Conservation (phyloP, 345 rosid species). For the Carallia pectinifolia region DNA sequence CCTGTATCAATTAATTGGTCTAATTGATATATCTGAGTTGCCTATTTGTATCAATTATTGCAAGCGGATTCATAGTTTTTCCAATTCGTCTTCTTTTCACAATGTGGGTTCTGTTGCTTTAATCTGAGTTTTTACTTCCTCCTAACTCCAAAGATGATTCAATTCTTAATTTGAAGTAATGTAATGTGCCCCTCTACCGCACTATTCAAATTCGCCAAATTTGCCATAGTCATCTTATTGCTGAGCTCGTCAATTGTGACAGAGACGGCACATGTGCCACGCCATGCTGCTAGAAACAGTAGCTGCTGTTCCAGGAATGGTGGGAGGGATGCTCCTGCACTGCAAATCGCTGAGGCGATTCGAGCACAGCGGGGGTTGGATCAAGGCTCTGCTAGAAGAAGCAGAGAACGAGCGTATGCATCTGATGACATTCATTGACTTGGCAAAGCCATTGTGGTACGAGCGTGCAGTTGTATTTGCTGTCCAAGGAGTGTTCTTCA, state of each 20-base stretch:
- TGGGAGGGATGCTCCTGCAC: constrained; percentile 65
- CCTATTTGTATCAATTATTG: neutral
- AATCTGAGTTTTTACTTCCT: no score
- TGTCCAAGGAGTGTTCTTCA: constrained; percentile 59
- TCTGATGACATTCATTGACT: constrained; percentile 60
- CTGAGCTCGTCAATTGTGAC: neutral
- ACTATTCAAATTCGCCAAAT: neutral
- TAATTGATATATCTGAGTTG: neutral
- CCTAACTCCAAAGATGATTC: no score
- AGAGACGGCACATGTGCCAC: constrained; percentile 69
- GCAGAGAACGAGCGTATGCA: constrained; percentile 73
- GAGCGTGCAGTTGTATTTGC: constrained; percentile 56
- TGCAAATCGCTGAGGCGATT: constrained; percentile 55
- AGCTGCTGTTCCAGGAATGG: constrained; percentile 67
- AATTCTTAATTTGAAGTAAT: no score
- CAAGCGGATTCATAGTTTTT: neutral
- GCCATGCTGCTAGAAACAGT: constrained; percentile 68
- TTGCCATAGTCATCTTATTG: neutral
- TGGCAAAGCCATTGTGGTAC: constrained; percentile 54
- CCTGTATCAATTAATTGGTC: neutral
- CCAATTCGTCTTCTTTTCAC: neutral
- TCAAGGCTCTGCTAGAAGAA: constrained; percentile 61
- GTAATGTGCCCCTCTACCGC: no score
- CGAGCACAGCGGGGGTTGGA: constrained; percentile 71
- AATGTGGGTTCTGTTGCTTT: no score